phyloP scores from a whole-genome alignment of 1,139 yeast species.

The Yamadazyma diddensiae region DNA sequence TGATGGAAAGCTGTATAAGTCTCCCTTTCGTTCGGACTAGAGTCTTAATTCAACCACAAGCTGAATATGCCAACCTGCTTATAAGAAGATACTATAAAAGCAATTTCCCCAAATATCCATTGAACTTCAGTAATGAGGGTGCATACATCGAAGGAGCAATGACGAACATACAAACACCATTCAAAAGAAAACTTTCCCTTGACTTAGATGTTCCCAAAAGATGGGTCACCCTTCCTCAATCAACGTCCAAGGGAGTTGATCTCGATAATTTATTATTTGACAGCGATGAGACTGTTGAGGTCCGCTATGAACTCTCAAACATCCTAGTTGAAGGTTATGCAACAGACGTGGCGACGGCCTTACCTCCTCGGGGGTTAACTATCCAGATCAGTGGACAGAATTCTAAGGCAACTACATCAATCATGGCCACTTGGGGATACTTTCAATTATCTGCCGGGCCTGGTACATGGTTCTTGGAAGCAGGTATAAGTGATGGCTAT shows the following conservation, averaged over 20 bases:
- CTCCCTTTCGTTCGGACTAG: conserved; percentile 48
- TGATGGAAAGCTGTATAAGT: conserved; percentile 44
- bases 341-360: conserved; percentile 33
- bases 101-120: conserved; percentile 31
- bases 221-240: conserved; percentile 48
- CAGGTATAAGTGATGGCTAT: conserved; percentile 27
- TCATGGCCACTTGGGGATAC: conserved; percentile 76
- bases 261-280: conserved; percentile 55
- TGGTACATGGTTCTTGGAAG: conserved; percentile 58
- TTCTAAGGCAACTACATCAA: conserved; percentile 46
- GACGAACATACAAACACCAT: conserved; percentile 36
- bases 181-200: conserved; percentile 46
- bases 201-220: conserved; percentile 62
- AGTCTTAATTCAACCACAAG: conserved; percentile 59
- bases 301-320: conserved; percentile 35
- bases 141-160: conserved; percentile 12
- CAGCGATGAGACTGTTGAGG: conserved; percentile 7
- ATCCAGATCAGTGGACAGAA: conserved; percentile 25
- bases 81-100: conserved; percentile 61
- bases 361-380: conserved; percentile 51
- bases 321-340: conserved; percentile 74
- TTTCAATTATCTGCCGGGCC: conserved; percentile 69
- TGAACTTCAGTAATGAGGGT: conserved; percentile 43
- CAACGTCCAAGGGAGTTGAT: conserved; percentile 43
- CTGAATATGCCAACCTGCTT: conserved; percentile 35